These are phyloP conservation scores for Dioscorea alata DNA, from an alignment of 106 monocot genomes.

Conservation along the genomic window DNA sequence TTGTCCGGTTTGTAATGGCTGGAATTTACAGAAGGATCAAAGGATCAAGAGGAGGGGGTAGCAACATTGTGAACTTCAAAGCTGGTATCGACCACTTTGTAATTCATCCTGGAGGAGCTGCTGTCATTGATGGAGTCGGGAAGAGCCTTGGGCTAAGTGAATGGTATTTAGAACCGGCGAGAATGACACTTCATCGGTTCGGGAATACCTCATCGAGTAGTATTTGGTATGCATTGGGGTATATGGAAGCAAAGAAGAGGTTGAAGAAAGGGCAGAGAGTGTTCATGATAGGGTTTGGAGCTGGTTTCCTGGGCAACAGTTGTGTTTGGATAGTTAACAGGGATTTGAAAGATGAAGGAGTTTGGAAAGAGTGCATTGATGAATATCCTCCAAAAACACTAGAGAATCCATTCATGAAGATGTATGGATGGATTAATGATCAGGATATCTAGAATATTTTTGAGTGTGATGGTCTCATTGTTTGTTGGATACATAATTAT, in stretches of 20 bases:
- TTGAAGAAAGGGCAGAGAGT: conserved; percentile 46
- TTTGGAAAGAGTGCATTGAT: conserved; percentile 68
- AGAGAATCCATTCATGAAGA: conserved; percentile 62
- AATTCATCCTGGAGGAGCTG: conserved; percentile 77
- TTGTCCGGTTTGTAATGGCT: conserved; percentile 16
- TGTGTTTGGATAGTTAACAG: conserved; percentile 55
- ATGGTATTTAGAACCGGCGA: conserved; percentile 68
- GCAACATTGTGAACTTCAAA: conserved; percentile 24
- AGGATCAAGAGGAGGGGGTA: not conserved
- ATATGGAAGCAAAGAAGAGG: conserved; percentile 85
- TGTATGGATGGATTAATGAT: conserved; percentile 60
- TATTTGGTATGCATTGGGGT: conserved; percentile 81
- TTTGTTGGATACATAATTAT: too few relatives aligned
- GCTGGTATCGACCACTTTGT: conserved; percentile 74
- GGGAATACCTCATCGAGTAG: conserved; percentile 94
- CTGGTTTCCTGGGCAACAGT: conserved; percentile 78
- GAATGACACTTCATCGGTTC: conserved; percentile 91
- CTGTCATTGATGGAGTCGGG: conserved; percentile 86
- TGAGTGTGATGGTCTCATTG: too few relatives aligned
- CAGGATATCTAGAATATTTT: too few relatives aligned
- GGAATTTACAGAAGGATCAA: conserved; percentile 2
- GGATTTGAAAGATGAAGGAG: conserved; percentile 42
- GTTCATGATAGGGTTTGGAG: conserved; percentile 75
- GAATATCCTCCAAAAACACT: conserved; percentile 45
- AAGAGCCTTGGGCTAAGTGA: conserved; percentile 43